Evolutionary conservation across 306 rosid genomes (phyloP).

Genomic region (Medicago ruthenica): DNA sequence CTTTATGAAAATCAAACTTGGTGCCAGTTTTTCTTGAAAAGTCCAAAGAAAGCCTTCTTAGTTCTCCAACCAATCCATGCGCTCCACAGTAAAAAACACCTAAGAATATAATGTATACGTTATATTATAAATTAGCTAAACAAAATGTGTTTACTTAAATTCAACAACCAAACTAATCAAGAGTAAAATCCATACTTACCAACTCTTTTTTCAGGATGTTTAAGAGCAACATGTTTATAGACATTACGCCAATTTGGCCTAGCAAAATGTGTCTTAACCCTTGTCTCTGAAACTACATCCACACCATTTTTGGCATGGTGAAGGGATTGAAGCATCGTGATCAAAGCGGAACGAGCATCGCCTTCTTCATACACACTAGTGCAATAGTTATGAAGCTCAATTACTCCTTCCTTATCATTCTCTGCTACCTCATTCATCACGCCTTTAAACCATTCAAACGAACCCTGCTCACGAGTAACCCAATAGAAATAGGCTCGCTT

Average conservation of each 20-base stretch:
- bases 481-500: constrained; percentile 86
- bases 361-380: constrained; percentile 92
- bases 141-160: neutral
- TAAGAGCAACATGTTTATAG: constrained; percentile 63
- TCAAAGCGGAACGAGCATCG: constrained; percentile 80
- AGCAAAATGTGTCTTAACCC: constrained; percentile 86
- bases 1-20: constrained; percentile 92
- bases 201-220: constrained; percentile 66
- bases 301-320: constrained; percentile 80
- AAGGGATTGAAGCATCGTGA: constrained; percentile 83
- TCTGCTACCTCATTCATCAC: constrained; percentile 85
- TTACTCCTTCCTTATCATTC: constrained; percentile 64
- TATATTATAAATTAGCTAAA: neutral
- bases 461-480: constrained; percentile 91
- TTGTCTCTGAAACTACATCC: constrained; percentile 76
- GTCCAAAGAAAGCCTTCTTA: constrained; percentile 65
- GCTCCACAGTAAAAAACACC: constrained; percentile 94
- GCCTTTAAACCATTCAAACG: constrained; percentile 86
- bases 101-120: constrained; percentile 31
- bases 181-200: constrained; percentile 54
- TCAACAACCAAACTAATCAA: neutral
- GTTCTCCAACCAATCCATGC: constrained; percentile 71
- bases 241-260: constrained; percentile 84
- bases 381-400: constrained; percentile 83
- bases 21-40: constrained; percentile 81